These are phyloP conservation scores for Pseudogymnoascus destructans DNA, from an alignment of 2,329 filamentous ascomycete genomes.

Conservation along the genomic window DNA sequence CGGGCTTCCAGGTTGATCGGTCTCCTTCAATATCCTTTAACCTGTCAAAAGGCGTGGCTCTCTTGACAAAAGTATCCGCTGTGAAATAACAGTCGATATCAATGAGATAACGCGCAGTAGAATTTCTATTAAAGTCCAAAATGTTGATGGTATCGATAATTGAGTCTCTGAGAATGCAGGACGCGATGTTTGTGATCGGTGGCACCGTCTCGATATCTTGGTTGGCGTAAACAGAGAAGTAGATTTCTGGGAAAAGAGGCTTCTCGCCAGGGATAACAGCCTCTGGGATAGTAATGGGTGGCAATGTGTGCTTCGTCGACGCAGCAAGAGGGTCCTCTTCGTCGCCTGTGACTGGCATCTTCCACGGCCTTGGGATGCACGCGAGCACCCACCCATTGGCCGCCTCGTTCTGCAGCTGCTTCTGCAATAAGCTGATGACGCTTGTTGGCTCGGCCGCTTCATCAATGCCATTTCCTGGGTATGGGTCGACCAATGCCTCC, in stretches of 20 bases:
- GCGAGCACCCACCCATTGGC: slow-evolving; percentile 60
- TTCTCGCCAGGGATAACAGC: slow-evolving; percentile 61
- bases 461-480: slow-evolving; percentile 49
- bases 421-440: slow-evolving; percentile 69
- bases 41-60: slow-evolving; percentile 84
- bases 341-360: slow-evolving; percentile 45
- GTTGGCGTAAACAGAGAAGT: slow-evolving; percentile 79
- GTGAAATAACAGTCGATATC: slow-evolving; percentile 93
- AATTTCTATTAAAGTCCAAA: slow-evolving; percentile 81
- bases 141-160: slow-evolving; percentile 89
- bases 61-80: slow-evolving; percentile 79
- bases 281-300: slow-evolving; percentile 60
- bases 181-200: slow-evolving; percentile 58
- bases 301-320: slow-evolving; percentile 62
- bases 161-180: slow-evolving; percentile 72
- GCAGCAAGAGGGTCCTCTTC: slow-evolving; percentile 44
- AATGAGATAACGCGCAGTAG: slow-evolving; percentile 77
- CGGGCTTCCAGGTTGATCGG: slow-evolving; percentile 83
- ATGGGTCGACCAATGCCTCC: slow-evolving; percentile 77
- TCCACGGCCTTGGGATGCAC: slow-evolving; percentile 55
- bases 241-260: slow-evolving; percentile 80
- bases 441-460: slow-evolving; percentile 54
- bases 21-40: slow-evolving; percentile 55
- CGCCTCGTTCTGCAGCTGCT: slow-evolving; percentile 69
- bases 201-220: slow-evolving; percentile 88